phyloP scores from a whole-genome alignment of 2,329 filamentous ascomycete species.

The Arthrinium puccinioides region DNA sequence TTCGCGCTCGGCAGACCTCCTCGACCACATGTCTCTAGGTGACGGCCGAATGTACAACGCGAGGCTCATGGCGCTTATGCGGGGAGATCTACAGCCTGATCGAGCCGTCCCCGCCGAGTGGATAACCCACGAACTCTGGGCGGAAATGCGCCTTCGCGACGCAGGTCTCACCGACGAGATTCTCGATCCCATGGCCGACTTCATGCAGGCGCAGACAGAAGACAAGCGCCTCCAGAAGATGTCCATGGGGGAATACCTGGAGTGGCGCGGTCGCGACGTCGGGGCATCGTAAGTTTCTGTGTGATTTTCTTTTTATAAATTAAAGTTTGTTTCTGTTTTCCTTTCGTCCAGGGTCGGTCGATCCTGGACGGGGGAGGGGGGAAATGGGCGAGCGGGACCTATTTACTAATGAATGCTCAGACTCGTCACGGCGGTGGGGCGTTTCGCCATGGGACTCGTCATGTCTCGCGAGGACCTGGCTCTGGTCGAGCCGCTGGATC shows the following conservation, averaged over 20 bases:
- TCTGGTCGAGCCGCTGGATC: conserved; percentile 16
- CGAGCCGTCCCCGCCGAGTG: conserved; percentile 21
- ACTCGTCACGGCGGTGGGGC: conserved; percentile 23
- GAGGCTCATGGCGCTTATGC: conserved; percentile 25
- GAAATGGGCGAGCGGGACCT: no score
- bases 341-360: no score
- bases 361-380: no score
- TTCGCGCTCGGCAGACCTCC: conserved; percentile 22
- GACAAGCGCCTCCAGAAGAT: conserved; percentile 10
- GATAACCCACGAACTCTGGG: conserved; percentile 29
- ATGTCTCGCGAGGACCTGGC: conserved; percentile 16
- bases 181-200: conserved; percentile 25
- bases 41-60: conserved; percentile 30
- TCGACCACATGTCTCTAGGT: conserved; percentile 32
- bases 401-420: conserved; percentile 6
- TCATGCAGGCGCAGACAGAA: conserved; percentile 31
- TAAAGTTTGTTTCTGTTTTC: neutral
- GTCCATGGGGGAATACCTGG: conserved; percentile 21
- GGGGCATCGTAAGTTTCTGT: conserved; percentile 23
- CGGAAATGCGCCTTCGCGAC: conserved; percentile 26
- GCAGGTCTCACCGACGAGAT: conserved; percentile 22
- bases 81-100: conserved; percentile 22
- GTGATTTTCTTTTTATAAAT: neutral
- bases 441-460: conserved; percentile 23
- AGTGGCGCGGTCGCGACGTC: conserved; percentile 27